phyloP scores from a whole-genome alignment of 768 basidiomycete genomes.

The Panaeolus cyanescens region DNA sequence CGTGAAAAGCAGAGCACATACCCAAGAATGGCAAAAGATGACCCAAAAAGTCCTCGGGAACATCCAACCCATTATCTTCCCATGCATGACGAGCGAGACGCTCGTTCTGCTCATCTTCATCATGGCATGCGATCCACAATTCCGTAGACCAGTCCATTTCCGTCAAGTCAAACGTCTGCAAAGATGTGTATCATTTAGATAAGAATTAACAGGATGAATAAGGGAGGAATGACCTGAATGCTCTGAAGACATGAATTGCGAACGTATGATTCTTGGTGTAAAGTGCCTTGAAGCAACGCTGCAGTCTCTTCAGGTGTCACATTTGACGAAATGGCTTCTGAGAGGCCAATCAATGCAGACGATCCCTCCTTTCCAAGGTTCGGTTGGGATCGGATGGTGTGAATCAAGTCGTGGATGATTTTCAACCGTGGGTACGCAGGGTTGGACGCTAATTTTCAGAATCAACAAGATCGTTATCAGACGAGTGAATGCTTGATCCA shows the following conservation, averaged over 20 bases:
- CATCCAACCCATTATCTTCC: constrained; percentile 95
- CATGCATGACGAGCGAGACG: constrained; percentile 79
- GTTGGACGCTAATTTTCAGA: constrained; percentile 56
- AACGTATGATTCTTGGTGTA: constrained; percentile 86
- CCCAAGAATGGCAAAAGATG: constrained; percentile 71
- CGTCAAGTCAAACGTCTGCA: constrained; percentile 89
- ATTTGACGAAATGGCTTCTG: constrained; percentile 71
- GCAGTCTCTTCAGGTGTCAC: constrained; percentile 64
- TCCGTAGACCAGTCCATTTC: constrained; percentile 92
- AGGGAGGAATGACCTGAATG: constrained; percentile 60
- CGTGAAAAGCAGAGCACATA: constrained; percentile 30
- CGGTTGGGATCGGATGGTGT: constrained; percentile 76
- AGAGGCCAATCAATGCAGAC: constrained; percentile 77
- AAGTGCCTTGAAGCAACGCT: constrained; percentile 70
- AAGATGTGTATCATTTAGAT: constrained; percentile 5
- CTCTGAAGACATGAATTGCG: constrained; percentile 90
- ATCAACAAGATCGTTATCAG: no score
- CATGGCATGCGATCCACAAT: constrained; percentile 87
- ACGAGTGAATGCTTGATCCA: no score
- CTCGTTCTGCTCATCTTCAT: constrained; percentile 84
- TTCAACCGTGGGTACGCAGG: constrained; percentile 71
- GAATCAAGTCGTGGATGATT: constrained; percentile 69
- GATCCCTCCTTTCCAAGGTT: constrained; percentile 83
- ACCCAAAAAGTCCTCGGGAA: constrained; percentile 65
- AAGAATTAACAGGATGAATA: neutral